Evolutionary conservation across 2,329 filamentous ascomycete genomes (phyloP), one percentile per base, ranked within the genome.

Genomic region (Cladophialophora yegresii): DNA sequence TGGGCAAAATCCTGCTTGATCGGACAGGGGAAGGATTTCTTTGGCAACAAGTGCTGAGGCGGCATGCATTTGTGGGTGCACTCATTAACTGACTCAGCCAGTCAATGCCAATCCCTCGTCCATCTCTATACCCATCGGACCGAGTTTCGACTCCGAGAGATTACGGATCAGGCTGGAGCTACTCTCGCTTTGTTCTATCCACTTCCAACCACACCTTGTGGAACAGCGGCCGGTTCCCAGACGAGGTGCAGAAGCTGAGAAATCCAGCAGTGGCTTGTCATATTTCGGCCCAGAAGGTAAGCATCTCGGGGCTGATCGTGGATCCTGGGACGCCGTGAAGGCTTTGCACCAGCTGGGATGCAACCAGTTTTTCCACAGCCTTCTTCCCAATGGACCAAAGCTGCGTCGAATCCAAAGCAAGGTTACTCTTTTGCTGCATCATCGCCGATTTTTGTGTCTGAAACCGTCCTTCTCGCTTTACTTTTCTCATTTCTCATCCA

Each of bases 41-140:
- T 26, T 0, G 7, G 13, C 47, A 28, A 50, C 47, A 26, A 28
- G 22, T 50, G 47, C 20, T 50, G 3, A 23, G 23, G 9, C 12
- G 47, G 47, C 47, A 28, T 50, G 45, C 47, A 50, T 50, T 50
- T 50, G 47, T 50, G 47, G 47, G 22, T 20, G 22, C 22, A 10
- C 23, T 50, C 3, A 26, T 50, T n/a, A 50, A 23, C 22, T 22
- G 20, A 26, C 2, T 9, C 47, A 26, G 47, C 47, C 47, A 50
- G 20, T 50, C 20, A 26, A 16, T 22, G 26, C 20, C 1, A 4
- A 12, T 4, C 4, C 47, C 20, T 4, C 20, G 13, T 22, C 47
- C 47, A 6, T 26, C 20, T 50, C n/a, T 50, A 12, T 20, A 16
- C 5, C 36, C 16, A n/a, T 16, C 13, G 36, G 36, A 2, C 13